Conservation (phyloP, 768 basidiomycete species). For the Amanita brunnescens region DNA sequence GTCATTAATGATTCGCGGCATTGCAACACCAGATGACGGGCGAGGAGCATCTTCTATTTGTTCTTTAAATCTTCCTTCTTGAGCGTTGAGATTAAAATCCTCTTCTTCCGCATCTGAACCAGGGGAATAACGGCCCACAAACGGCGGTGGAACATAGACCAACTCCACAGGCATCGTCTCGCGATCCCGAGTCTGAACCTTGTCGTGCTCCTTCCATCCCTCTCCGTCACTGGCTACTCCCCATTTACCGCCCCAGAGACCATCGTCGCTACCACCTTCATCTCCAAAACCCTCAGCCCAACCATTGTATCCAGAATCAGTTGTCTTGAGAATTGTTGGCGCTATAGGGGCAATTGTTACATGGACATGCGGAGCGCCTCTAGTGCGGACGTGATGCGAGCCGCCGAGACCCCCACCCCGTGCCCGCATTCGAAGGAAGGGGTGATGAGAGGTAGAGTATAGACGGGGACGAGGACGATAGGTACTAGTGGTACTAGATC, state of each 20-base stretch:
- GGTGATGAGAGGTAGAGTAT: slow-evolving; percentile 16
- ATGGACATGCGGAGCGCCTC: slow-evolving; percentile 16
- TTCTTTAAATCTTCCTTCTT: slow-evolving; percentile 15
- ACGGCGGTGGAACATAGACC: slow-evolving; percentile 54
- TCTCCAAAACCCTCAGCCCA: slow-evolving; percentile 45
- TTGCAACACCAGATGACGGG: background rate
- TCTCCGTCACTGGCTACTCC: slow-evolving; percentile 11
- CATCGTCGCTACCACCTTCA: slow-evolving; percentile 32
- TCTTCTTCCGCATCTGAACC: slow-evolving; percentile 16
- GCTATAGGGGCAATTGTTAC: slow-evolving; percentile 43
- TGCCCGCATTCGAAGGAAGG: slow-evolving; percentile 17
- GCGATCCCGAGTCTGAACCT: slow-evolving; percentile 9
- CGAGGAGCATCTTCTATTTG: slow-evolving; percentile 6
- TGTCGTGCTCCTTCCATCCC: slow-evolving; percentile 9
- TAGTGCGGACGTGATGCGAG: slow-evolving; percentile 9
- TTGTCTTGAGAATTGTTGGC: slow-evolving; percentile 81
- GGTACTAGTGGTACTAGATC: slow-evolving; percentile 17
- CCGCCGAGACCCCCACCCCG: background rate
- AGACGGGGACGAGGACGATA: slow-evolving; percentile 18
- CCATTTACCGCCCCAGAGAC: slow-evolving; percentile 17
- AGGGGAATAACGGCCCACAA: slow-evolving; percentile 28
- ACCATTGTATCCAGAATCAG: slow-evolving; percentile 34
- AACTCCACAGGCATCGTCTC: slow-evolving; percentile 52
- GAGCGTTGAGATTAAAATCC: slow-evolving; percentile 15
- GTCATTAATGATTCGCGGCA: background rate